Base-by-base conservation (phyloP, 2,329 filamentous ascomycete species). In the Cordyceps farinosa region DNA sequence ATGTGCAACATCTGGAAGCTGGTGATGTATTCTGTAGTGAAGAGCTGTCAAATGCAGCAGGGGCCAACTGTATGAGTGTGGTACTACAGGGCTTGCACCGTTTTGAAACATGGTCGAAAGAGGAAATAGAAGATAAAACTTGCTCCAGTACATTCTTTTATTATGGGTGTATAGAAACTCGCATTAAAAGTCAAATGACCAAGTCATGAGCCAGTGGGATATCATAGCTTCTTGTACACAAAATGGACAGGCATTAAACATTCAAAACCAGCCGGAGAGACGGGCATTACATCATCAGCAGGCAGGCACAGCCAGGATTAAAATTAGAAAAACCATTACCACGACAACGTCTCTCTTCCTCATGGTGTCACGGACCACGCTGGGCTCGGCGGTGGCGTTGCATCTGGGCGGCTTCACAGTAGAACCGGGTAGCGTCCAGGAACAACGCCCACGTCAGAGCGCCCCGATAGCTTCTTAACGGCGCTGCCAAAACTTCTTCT, bases 401-500 rank as follows among this genome's bases (percentile, higher is more conserved):
- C 22, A 22, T 22, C 22, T 22, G 22, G 22, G 22, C 22, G 22
- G 22, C 38, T 22, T 11, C 27, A 40, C 32, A 36, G 29, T 4
- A 11, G 3, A 38, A 52, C 50, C 50, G 9, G 8, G 32, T 40
- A 27, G 10, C 17, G 6, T 30, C 11, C 30, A 6, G 13, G 36
- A 5, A 40, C 13, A 45, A 42, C 53, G n/a, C 17, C 9, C n/a
- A n/a, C 8, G 15, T 15, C 30, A 15, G 6, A 11, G n/a, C 50
- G 7, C 32, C 8, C 22, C 22, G 22, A 22, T 27, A 22, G 30
- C 50, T 60, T 7, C 13, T 60, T 60, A 63, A 44, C 62, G 62
- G 62, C 62, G 62, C 62, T 63, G 63, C 58, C 62, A 65, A 34
- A 61, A 61, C 47, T 55, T 52, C 32, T 48, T 53, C 47, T 54